These are phyloP conservation scores for Chlorophyllum brunneum DNA, from an alignment of 768 basidiomycete genomes.

Conservation along the genomic window DNA sequence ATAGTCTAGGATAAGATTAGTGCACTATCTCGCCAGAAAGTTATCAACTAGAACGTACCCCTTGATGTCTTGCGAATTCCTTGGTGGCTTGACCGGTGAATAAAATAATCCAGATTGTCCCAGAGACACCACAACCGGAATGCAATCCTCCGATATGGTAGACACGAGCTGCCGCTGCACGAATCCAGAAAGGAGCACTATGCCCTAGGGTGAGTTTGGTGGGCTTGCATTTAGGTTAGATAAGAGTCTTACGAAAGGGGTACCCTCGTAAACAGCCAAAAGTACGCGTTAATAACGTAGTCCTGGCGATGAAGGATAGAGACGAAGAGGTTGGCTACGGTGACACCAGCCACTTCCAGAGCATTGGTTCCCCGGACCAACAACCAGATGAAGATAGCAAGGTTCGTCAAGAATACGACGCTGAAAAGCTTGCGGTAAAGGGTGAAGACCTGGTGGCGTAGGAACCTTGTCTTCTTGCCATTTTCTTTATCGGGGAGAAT, in stretches of 20 bases:
- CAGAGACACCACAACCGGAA: constrained; percentile 49
- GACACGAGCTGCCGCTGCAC: constrained; percentile 43
- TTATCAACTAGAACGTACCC: constrained; percentile 28
- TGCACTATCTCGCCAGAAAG: constrained; percentile 19
- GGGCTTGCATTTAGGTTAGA: not conserved
- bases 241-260: constrained; percentile 22
- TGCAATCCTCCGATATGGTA: constrained; percentile 57
- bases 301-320: constrained; percentile 43
- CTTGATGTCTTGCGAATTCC: constrained; percentile 25
- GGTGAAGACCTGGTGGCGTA: constrained; percentile 25
- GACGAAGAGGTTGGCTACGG: constrained; percentile 40
- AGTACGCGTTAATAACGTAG: constrained; percentile 51
- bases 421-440: constrained; percentile 52
- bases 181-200: constrained; percentile 34
- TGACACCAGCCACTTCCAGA: constrained; percentile 36
- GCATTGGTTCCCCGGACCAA: constrained; percentile 29
- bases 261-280: constrained; percentile 39
- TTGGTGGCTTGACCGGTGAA: constrained; percentile 41
- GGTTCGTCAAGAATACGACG: constrained; percentile 47
- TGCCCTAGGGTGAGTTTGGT: not conserved
- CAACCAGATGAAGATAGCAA: constrained; percentile 42
- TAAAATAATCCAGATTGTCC: constrained; percentile 47
- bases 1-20: constrained; percentile 6
- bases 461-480: not conserved
- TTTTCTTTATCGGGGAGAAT: constrained; percentile 6